phyloP scores from a whole-genome alignment of 176 grass and related monocot genomes.

The Typha latifolia region DNA sequence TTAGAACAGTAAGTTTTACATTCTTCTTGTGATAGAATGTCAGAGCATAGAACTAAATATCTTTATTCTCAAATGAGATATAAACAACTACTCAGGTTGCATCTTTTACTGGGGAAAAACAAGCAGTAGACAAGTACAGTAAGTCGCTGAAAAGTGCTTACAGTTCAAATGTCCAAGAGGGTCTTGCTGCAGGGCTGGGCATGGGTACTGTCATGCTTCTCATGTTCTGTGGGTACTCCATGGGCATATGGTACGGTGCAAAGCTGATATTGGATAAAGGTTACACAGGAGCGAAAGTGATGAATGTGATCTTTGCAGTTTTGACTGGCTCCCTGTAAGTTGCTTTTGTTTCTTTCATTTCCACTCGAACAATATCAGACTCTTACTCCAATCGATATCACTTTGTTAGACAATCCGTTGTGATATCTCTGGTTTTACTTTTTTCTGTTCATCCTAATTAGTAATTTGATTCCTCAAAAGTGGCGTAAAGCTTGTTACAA shows the following conservation, averaged over 20 bases:
- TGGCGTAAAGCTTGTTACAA: no score
- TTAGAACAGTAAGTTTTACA: slow-evolving; percentile 60
- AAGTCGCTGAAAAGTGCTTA: slow-evolving; percentile 68
- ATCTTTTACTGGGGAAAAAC: slow-evolving; percentile 94
- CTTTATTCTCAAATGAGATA: no score
- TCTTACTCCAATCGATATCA: no score
- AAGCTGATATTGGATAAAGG: slow-evolving; percentile 78
- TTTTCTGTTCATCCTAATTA: no score
- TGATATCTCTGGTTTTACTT: no score
- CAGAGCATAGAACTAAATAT: background rate
- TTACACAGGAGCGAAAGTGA: slow-evolving; percentile 85
- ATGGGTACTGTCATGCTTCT: slow-evolving; percentile 89
- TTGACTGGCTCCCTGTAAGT: slow-evolving; percentile 98
- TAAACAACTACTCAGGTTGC: slow-evolving; percentile 45
- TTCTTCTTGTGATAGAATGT: background rate
- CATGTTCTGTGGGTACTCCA: slow-evolving; percentile 88
- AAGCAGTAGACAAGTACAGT: slow-evolving; percentile 71
- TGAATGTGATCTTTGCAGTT: slow-evolving; percentile 98
- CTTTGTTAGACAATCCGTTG: no score
- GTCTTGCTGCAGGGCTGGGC: slow-evolving; percentile 67
- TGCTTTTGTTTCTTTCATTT: background rate
- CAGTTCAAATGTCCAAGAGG: slow-evolving; percentile 73
- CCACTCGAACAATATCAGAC: no score
- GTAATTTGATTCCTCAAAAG: no score
- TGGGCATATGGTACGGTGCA: slow-evolving; percentile 94